Percentiles rank a stretch among this genome's conserved stretches.
phyloP scores from a whole-genome alignment of 2,329 filamentous ascomycete species.

The Paraphoma chrysanthemicola region DNA sequence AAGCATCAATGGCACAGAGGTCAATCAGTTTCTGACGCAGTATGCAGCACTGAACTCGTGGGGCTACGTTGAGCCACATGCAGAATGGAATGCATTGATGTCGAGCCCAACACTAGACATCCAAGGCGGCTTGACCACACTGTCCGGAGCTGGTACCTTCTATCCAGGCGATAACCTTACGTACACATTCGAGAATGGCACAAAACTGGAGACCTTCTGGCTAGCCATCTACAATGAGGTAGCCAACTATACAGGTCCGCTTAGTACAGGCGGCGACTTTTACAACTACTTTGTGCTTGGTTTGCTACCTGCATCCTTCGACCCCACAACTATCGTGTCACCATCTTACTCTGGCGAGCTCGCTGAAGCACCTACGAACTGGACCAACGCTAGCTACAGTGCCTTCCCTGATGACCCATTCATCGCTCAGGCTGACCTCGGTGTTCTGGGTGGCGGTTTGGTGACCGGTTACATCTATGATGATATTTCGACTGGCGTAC shows the following conservation, averaged over 20 bases:
- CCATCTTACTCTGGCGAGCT: background rate
- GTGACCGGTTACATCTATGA: slow-evolving; percentile 54
- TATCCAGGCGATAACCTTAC: slow-evolving; percentile 43
- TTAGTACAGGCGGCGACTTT: slow-evolving; percentile 52
- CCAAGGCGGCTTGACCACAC: slow-evolving; percentile 18
- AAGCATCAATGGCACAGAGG: slow-evolving; percentile 36
- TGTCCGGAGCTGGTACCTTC: slow-evolving; percentile 34
- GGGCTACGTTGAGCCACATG: slow-evolving; percentile 50
- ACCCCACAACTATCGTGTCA: background rate
- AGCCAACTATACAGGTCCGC: slow-evolving; percentile 28
- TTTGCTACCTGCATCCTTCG: slow-evolving; percentile 17
- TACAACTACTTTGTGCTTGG: slow-evolving; percentile 55
- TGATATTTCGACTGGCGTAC: slow-evolving; percentile 48
- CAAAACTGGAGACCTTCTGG: slow-evolving; percentile 16
- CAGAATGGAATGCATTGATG: slow-evolving; percentile 52
- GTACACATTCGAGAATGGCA: slow-evolving; percentile 35
- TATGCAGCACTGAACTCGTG: slow-evolving; percentile 37
- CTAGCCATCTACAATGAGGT: slow-evolving; percentile 28
- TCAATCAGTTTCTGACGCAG: slow-evolving; percentile 26
- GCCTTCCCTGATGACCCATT: slow-evolving; percentile 32
- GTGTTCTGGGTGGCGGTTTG: slow-evolving; percentile 20
- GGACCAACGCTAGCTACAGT: slow-evolving; percentile 19
- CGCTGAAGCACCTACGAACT: slow-evolving; percentile 7
- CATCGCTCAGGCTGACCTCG: slow-evolving; percentile 26
- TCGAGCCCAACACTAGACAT: slow-evolving; percentile 24